Conservation (phyloP, 306 rosid species). For the Dryas alaskensis region DNA sequence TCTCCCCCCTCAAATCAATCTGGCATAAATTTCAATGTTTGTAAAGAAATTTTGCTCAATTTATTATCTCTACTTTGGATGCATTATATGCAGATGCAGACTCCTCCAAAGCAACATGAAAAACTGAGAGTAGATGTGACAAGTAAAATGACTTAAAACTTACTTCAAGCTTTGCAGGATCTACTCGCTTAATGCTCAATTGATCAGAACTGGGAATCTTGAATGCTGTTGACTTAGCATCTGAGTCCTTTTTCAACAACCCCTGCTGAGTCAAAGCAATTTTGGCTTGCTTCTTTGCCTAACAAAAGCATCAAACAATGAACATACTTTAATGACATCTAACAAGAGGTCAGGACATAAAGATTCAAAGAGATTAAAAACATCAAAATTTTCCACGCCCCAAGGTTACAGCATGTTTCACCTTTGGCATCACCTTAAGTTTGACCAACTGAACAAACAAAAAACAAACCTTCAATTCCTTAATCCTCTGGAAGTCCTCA, state of each 20-base stretch:
- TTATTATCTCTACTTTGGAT: not conserved
- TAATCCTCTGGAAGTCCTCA: slow-evolving; percentile 78
- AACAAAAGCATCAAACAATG: slow-evolving; percentile 24
- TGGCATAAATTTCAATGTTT: not conserved
- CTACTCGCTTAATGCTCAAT: slow-evolving; percentile 63
- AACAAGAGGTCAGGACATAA: not conserved
- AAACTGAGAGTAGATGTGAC: slow-evolving; percentile 1
- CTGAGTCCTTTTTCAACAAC: slow-evolving; percentile 38
- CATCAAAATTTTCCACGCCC: not conserved
- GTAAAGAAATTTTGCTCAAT: not conserved
- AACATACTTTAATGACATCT: slow-evolving; percentile 2
- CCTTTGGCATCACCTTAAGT: not conserved
- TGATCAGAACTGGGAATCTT: slow-evolving; percentile 59
- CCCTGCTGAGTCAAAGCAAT: slow-evolving; percentile 65
- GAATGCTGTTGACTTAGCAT: slow-evolving; percentile 26
- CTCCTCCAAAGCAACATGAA: slow-evolving; percentile 16
- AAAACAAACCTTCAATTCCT: slow-evolving; percentile 54
- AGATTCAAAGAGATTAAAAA: not conserved
- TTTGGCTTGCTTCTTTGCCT: slow-evolving; percentile 70
- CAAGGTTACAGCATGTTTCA: not conserved
- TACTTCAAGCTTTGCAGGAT: slow-evolving; percentile 81
- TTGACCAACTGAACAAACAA: not conserved
- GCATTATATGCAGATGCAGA: not conserved
- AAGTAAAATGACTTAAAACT: slow-evolving; percentile 21
- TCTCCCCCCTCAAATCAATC: not conserved